Evolutionary conservation across 2,329 filamentous ascomycete species (phyloP).

Genomic region (Didymella segeticola): DNA sequence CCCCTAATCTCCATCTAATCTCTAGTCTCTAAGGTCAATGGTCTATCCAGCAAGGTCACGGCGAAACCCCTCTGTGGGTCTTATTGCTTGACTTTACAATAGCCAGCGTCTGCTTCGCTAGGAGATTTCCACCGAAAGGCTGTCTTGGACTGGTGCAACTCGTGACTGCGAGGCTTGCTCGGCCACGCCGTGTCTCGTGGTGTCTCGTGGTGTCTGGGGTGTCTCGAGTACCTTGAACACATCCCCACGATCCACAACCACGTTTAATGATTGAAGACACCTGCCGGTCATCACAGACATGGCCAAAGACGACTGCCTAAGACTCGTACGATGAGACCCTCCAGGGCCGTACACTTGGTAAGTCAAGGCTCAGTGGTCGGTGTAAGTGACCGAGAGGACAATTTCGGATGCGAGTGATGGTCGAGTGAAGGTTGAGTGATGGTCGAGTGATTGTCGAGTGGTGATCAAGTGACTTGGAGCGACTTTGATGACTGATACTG

Average conservation of each 20-base stretch:
- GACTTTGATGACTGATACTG: neutral
- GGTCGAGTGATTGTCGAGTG: neutral
- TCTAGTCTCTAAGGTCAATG: too few relatives aligned
- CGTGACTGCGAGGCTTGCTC: conserved; percentile 12
- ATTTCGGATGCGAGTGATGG: neutral
- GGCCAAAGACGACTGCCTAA: neutral
- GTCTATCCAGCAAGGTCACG: too few relatives aligned
- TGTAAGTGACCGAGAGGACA: neutral
- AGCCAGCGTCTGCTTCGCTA: neutral
- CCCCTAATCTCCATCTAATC: too few relatives aligned
- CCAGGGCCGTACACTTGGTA: neutral
- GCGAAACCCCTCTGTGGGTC: too few relatives aligned
- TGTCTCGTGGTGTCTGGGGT: too few relatives aligned
- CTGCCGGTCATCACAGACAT: neutral
- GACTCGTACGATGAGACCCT: conserved; percentile 5
- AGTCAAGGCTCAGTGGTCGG: neutral
- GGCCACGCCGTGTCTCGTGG: conserved; percentile 20
- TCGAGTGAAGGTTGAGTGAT: too few relatives aligned
- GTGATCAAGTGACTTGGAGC: too few relatives aligned
- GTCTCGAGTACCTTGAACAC: conserved; percentile 15
- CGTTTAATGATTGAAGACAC: neutral
- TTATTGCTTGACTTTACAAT: too few relatives aligned
- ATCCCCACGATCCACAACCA: neutral
- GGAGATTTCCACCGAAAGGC: neutral
- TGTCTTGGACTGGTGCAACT: neutral